A percentile compares a stretch with the other conserved stretches of the same genome.
phyloP scores from a whole-genome alignment of 768 basidiomycete species.

The Clitopilus hobsonii region DNA sequence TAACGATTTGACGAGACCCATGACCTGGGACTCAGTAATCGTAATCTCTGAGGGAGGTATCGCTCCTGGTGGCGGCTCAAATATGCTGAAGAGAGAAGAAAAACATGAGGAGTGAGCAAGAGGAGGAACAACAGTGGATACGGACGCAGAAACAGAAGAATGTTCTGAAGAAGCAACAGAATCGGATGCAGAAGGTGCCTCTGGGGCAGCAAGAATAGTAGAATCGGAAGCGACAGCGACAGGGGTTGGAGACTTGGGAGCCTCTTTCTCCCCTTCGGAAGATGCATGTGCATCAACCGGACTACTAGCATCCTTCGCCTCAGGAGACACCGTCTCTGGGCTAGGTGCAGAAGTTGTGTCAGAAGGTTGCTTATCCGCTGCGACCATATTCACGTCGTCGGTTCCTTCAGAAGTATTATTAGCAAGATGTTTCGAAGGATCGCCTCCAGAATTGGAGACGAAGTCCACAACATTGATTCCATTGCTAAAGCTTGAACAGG shows the following conservation, averaged over 20 bases:
- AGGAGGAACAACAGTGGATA: neutral
- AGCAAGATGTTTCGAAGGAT: neutral
- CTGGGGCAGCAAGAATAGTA: neutral
- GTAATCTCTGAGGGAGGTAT: neutral
- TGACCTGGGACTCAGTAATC: neutral
- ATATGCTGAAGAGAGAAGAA: neutral
- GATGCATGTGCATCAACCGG: neutral
- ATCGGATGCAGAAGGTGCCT: neutral
- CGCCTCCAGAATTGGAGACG: neutral
- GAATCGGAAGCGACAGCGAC: neutral
- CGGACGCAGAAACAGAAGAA: slow-evolving; percentile 1
- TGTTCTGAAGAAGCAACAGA: neutral
- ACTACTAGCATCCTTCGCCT: neutral
- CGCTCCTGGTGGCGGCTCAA: slow-evolving; percentile 2
- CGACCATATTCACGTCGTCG: neutral
- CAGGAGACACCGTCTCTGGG: neutral
- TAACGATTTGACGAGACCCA: slow-evolving; percentile 24
- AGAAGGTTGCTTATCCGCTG: slow-evolving; percentile 6
- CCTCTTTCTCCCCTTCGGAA: neutral
- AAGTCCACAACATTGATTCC: slow-evolving; percentile 1
- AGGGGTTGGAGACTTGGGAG: neutral
- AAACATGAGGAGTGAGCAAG: neutral
- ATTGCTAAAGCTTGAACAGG: slow-evolving; percentile 22
- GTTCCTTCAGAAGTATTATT: neutral
- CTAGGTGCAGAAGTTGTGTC: slow-evolving; percentile 5